Conservation (phyloP, 129 eudicot genomes). For the Mikania micrantha region DNA sequence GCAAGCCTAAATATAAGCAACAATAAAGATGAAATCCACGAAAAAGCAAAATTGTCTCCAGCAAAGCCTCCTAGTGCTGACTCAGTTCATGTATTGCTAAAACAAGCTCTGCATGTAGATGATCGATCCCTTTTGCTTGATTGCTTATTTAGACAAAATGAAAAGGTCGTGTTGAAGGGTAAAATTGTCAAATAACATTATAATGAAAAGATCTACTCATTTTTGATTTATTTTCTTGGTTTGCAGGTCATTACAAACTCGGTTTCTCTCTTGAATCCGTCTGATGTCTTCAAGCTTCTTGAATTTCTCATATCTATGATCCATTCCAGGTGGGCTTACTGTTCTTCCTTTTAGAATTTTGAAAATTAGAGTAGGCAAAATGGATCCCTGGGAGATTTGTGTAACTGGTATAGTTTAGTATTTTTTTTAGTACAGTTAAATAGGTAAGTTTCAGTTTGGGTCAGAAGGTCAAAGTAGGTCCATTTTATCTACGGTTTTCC, state of each 20-base stretch:
- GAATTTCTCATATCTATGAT: slow-evolving; percentile 60
- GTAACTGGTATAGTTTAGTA: neutral
- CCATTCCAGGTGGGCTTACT: slow-evolving; percentile 54
- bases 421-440: neutral
- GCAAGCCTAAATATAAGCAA: slow-evolving; percentile 50
- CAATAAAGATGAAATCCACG: slow-evolving; percentile 24
- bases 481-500: neutral
- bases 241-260: slow-evolving; percentile 79
- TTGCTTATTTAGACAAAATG: slow-evolving; percentile 80
- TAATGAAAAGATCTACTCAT: neutral
- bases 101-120: slow-evolving; percentile 92
- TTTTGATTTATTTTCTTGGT: neutral
- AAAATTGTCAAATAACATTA: neutral
- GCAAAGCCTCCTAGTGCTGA: slow-evolving; percentile 88
- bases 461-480: neutral
- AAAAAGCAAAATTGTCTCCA: slow-evolving; percentile 31
- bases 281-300: slow-evolving; percentile 80
- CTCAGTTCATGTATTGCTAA: slow-evolving; percentile 76
- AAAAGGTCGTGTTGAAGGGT: slow-evolving; percentile 41
- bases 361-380: slow-evolving; percentile 1
- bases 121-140: slow-evolving; percentile 78
- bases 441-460: neutral
- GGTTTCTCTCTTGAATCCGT: slow-evolving; percentile 56
- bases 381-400: neutral
- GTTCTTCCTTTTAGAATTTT: neutral